Base-by-base conservation (phyloP, 2,329 filamentous ascomycete genomes). In the Helminthosporium solani region DNA sequence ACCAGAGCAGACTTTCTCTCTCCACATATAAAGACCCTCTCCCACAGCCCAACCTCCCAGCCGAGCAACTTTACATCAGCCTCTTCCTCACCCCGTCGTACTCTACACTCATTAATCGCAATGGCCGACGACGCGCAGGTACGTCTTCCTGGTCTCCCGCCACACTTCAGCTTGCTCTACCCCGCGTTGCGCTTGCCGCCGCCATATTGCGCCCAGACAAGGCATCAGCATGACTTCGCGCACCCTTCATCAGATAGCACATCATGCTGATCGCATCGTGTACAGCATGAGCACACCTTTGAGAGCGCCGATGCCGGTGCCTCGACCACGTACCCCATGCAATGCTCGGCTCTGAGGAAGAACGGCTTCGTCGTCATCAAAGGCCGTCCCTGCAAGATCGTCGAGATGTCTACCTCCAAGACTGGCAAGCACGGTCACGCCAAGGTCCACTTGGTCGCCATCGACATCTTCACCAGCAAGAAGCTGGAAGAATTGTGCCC, bases 351-450 rank as follows among this genome's bases (percentile, higher is more conserved):
- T 70, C 84, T 99, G 83, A 88, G 94, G 75, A 97, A 99, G 91
- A 95, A 95, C 86, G 92, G 94, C 63, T 87, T 88, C 83, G 94
- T 99, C 76, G 86, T 92, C 75, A 97, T 99, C 81, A 99, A 99
- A 87, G 80, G 82, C 78, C 94, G 94, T 69, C 95, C 94, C 69
- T 99, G 94, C 91, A 99, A 97, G 88, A 99, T 99, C 70, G 89
- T 97, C 77, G 94, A 99, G 73, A 99, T 99, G 95, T 96, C 90
- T 66, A 99, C 94, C 81, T 99, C 94, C 77, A 99, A 99, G 91
- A 99, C 94, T 65, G 94, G 94, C 80, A 99, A 99, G 90, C 94
- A 99, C 88, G 94, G 94, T 77, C 95, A 99, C 88, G 94, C 94
- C 80, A 99, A 99, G 87, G 94, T 99, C 75, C 92, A 99, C 80